Base-by-base conservation (phyloP, 2,329 filamentous ascomycete species). In the Cytospora piceae region DNA sequence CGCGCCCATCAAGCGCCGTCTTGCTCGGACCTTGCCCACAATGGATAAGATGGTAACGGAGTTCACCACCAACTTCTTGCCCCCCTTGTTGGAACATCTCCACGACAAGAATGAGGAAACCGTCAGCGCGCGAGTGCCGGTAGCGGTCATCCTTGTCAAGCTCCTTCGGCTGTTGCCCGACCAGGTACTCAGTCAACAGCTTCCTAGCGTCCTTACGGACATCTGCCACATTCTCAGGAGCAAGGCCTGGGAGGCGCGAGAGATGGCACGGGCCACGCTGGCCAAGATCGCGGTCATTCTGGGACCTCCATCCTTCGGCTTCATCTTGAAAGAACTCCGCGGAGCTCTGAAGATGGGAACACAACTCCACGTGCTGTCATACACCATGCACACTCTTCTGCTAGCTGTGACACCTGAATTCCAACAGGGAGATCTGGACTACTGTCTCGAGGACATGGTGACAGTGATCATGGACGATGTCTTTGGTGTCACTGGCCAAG, bases 401-500 rank as follows among this genome's bases (percentile, higher is more conserved):
- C 87, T 97, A 14, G 85, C 87, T 6, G 87, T 90, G 11, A 87
- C 90, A 14, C 89, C 92, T 12, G 83, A 87, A 2, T 91, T 93
- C 72, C 82, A 87, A 51, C 88, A 93, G 22, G 95, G 96, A 29
- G 93, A 94, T 71, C 81, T 99, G 34, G 93, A 99, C 73, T 94
- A 97, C 74, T 97, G 94, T 73, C 81, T 97, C 11, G 80, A 85
- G 3, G 84, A 90, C 14, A 88, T 98, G 53, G 88, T 96, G 55
- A 85, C 87, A 1, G 87, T 99, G 53, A 90, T 98, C 69, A 95
- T 99, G 92, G 95, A 99, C 73, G 96, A 99, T 74, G 95, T 96
- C 15, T 99, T 99, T 74, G 96, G 96, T 34, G 87, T 88, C 7
- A 90, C 91, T 39, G 95, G 95, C 2, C 91, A 97, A 78, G 94